Conservation (phyloP, 1,139 yeast species). For the Candida dubliniensis region DNA sequence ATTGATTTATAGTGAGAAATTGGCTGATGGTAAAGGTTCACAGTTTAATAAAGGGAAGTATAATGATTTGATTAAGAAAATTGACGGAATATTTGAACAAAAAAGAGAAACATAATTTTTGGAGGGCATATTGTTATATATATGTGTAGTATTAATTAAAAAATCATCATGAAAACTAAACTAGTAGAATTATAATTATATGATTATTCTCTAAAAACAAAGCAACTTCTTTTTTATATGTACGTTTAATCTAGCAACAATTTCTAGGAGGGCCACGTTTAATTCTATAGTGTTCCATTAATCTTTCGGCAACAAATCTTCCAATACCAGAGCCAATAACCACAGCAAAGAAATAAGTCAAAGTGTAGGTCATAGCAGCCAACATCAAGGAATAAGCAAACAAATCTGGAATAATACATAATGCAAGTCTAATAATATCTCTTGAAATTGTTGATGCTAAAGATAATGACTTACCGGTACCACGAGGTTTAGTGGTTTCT, state of each 20-base stretch:
- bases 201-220: not conserved
- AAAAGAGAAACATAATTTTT: not conserved
- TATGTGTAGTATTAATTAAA: not conserved
- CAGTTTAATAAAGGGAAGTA: slow-evolving; percentile 42
- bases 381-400: slow-evolving; percentile 72
- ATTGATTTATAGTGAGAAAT: slow-evolving; percentile 45
- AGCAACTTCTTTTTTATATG: not conserved
- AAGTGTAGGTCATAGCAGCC: slow-evolving; percentile 70
- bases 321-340: slow-evolving; percentile 68
- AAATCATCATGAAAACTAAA: not conserved
- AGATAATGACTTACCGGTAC: slow-evolving; percentile 12
- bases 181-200: not conserved
- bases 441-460: slow-evolving; percentile 36
- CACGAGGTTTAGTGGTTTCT: not conserved
- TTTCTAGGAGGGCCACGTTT: slow-evolving; percentile 11
- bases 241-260: slow-evolving; percentile 11
- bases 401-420: slow-evolving; percentile 63
- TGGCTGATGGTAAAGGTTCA: slow-evolving; percentile 42
- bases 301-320: slow-evolving; percentile 64
- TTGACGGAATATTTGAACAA: slow-evolving; percentile 16
- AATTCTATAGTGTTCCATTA: slow-evolving; percentile 22
- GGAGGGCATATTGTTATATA: not conserved
- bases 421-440: slow-evolving; percentile 53
- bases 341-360: slow-evolving; percentile 70
- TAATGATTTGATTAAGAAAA: slow-evolving; percentile 35